Evolutionary conservation across 768 basidiomycete genomes (phyloP).

Genomic region (Lentinula sp.): DNA sequence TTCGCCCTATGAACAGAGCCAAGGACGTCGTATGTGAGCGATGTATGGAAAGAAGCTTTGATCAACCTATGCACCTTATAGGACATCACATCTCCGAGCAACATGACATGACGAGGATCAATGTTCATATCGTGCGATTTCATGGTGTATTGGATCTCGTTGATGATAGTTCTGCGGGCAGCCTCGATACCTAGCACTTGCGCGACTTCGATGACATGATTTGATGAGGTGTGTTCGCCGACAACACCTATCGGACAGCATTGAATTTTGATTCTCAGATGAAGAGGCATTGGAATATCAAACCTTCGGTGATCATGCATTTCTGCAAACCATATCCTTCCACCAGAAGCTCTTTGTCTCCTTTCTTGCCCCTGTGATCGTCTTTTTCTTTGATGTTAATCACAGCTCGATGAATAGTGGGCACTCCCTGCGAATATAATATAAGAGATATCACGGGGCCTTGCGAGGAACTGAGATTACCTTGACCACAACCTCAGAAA

Average conservation of each 20-base stretch:
- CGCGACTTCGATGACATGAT: slow-evolving; percentile 95
- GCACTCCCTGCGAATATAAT: slow-evolving; percentile 56
- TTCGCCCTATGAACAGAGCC: slow-evolving; percentile 60
- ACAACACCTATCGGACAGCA: slow-evolving; percentile 63
- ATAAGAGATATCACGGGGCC: not conserved
- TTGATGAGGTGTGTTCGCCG: slow-evolving; percentile 88
- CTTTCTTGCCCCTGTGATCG: slow-evolving; percentile 71
- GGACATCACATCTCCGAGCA: slow-evolving; percentile 97
- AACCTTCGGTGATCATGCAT: slow-evolving; percentile 97
- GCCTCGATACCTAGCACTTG: slow-evolving; percentile 98
- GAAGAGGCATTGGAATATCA: slow-evolving; percentile 1
- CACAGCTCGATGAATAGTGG: slow-evolving; percentile 84
- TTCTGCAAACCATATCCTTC: slow-evolving; percentile 96
- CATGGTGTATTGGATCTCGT: slow-evolving; percentile 98
- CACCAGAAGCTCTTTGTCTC: slow-evolving; percentile 87
- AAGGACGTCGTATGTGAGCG: not conserved
- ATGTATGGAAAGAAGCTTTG: not conserved
- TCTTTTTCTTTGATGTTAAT: slow-evolving; percentile 94
- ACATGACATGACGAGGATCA: slow-evolving; percentile 97
- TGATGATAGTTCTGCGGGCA: slow-evolving; percentile 88
- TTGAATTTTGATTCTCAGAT: not conserved
- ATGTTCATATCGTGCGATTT: slow-evolving; percentile 96
- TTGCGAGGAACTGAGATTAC: slow-evolving; percentile 25
- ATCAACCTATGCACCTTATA: slow-evolving; percentile 64
- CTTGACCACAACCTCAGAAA: slow-evolving; percentile 89